Evolutionary conservation across 768 basidiomycete species (phyloP).

Genomic region (Mycena chlorophos): DNA sequence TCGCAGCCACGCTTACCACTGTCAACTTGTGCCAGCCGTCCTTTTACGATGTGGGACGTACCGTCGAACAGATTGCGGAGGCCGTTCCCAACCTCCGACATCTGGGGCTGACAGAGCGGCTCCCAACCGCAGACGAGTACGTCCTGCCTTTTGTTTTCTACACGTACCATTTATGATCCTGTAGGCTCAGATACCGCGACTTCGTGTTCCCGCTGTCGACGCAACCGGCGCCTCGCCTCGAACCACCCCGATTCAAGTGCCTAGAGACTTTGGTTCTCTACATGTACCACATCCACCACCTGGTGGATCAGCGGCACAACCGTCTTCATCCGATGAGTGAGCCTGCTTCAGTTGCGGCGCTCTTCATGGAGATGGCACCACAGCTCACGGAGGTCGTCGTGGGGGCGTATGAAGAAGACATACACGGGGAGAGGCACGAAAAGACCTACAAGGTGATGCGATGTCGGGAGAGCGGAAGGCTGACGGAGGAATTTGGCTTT

Average conservation of each 20-base stretch:
- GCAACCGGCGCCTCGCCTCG: conserved; percentile 1
- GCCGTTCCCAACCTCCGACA: conserved; percentile 7
- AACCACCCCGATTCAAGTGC: background rate
- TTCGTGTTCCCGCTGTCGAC: background rate
- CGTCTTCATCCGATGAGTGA: conserved; percentile 1
- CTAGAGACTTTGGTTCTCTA: conserved; percentile 11
- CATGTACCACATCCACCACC: conserved; percentile 4
- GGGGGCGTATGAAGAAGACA: background rate
- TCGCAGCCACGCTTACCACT: conserved; percentile 13
- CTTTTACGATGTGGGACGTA: background rate
- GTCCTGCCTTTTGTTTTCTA: background rate
- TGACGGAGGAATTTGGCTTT: background rate
- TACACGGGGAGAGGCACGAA: background rate
- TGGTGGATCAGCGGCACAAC: background rate
- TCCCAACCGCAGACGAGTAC: background rate
- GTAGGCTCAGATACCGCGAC: background rate
- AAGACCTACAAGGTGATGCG: conserved; percentile 6
- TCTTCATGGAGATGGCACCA: conserved; percentile 8
- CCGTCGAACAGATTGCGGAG: conserved; percentile 1
- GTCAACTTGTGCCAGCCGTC: conserved; percentile 6
- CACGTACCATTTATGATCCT: background rate
- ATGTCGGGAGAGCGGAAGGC: background rate
- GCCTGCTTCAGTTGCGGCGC: background rate
- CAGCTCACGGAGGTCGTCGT: conserved; percentile 3
- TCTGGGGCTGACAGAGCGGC: conserved; percentile 7